Conservation (phyloP, 108 stramenopile species). For the Cyclotella cryptica region DNA sequence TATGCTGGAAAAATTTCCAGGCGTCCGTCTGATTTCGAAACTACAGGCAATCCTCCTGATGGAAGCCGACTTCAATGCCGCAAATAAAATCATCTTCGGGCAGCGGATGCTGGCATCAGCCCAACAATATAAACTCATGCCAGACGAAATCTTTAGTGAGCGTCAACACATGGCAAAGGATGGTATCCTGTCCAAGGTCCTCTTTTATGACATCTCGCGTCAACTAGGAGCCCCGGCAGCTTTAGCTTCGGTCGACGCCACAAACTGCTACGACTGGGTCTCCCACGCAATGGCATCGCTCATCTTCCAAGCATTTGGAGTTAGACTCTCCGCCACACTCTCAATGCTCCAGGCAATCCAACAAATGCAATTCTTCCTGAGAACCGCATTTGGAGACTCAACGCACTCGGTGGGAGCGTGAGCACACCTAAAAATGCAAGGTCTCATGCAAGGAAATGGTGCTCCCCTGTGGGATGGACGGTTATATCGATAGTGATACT, state of each 20-base stretch:
- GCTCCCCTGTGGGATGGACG: background rate
- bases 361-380: too few relatives aligned
- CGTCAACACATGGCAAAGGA: slow-evolving; percentile 12
- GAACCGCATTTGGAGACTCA: slow-evolving; percentile 27
- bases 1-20: slow-evolving; percentile 22
- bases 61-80: slow-evolving; percentile 32
- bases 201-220: too few relatives aligned
- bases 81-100: slow-evolving; percentile 15
- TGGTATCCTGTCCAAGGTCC: slow-evolving; percentile 15
- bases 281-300: slow-evolving; percentile 13
- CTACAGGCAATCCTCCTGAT: slow-evolving; percentile 27
- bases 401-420: background rate
- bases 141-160: slow-evolving; percentile 33
- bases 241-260: slow-evolving; percentile 22
- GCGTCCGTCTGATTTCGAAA: slow-evolving; percentile 8
- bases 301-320: slow-evolving; percentile 20
- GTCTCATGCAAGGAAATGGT: slow-evolving; percentile 17
- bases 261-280: slow-evolving; percentile 24
- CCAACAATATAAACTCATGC: slow-evolving; percentile 4
- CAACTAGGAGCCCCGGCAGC: too few relatives aligned
- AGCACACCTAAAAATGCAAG: slow-evolving; percentile 15
- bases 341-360: slow-evolving; percentile 2
- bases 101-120: slow-evolving; percentile 23
- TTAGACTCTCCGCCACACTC: background rate
- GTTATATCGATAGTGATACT: slow-evolving; percentile 19